phyloP scores from a whole-genome alignment of 2,329 filamentous ascomycete species.

The Pezicula neosporulosa region DNA sequence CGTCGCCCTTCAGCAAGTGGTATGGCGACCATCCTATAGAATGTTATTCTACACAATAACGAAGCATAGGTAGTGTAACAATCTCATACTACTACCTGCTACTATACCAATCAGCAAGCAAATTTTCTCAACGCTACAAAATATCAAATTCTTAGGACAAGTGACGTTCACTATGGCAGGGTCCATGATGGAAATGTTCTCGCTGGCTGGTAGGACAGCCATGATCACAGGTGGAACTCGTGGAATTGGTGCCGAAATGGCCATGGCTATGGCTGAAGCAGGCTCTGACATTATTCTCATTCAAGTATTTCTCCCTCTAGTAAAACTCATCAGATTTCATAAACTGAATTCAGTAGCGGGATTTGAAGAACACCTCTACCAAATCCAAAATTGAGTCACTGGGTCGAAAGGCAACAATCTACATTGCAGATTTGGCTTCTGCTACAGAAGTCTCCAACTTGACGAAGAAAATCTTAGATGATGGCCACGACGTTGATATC shows the following conservation, averaged over 20 bases:
- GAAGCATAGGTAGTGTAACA: too few species aligned
- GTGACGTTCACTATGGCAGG: neutral
- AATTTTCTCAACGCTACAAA: too few species aligned
- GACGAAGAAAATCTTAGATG: slow-evolving; percentile 51
- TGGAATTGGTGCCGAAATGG: slow-evolving; percentile 22
- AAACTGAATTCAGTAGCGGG: neutral
- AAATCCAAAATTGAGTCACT: slow-evolving; percentile 57
- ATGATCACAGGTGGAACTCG: slow-evolving; percentile 24
- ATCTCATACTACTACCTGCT: too few species aligned
- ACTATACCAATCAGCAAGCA: too few species aligned
- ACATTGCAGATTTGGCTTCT: slow-evolving; percentile 63
- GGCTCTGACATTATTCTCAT: slow-evolving; percentile 26
- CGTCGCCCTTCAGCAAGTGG: too few species aligned
- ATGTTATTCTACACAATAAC: too few species aligned
- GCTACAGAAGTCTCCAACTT: slow-evolving; percentile 51
- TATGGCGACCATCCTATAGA: too few species aligned
- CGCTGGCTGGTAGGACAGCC: slow-evolving; percentile 23
- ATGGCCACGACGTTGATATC: slow-evolving; percentile 66
- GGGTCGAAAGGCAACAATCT: slow-evolving; percentile 60
- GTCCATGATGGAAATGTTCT: slow-evolving; percentile 10
- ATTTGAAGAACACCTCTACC: slow-evolving; percentile 35
- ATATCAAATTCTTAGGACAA: too few species aligned
- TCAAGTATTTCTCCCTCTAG: slow-evolving; percentile 12
- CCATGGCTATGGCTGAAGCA: slow-evolving; percentile 22
- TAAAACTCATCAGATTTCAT: neutral